Conservation (phyloP, 2,329 filamentous ascomycete species). For the Cercospora zeae-maydis region DNA sequence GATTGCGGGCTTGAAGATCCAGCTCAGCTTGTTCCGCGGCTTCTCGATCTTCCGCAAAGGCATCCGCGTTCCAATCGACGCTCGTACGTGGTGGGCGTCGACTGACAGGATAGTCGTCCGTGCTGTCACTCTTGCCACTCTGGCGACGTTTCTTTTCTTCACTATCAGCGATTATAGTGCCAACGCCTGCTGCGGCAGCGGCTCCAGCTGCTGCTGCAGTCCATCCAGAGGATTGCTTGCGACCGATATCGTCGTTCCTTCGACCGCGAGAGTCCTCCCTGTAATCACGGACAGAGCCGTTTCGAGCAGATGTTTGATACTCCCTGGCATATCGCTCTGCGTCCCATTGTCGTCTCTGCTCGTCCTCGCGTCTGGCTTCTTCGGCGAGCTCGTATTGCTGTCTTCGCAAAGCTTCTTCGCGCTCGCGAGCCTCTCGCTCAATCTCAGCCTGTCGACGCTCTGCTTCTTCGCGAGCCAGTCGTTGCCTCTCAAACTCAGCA, state of each 20-base stretch:
- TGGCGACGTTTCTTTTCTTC: conserved; percentile 25
- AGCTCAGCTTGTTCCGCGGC: conserved; percentile 11
- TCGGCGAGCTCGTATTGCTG: conserved; percentile 25
- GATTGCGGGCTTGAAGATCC: conserved; percentile 15
- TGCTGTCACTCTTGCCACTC: conserved; percentile 17
- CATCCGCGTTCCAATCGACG: conserved; percentile 15
- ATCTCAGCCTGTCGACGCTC: conserved; percentile 20
- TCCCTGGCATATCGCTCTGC: conserved; percentile 17
- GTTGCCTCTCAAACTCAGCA: conserved; percentile 20
- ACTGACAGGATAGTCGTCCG: conserved; percentile 15
- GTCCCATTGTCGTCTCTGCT: conserved; percentile 20
- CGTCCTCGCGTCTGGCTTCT: conserved; percentile 22
- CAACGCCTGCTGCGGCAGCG: conserved; percentile 33
- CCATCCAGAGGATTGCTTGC: conserved; percentile 33
- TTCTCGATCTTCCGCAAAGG: conserved; percentile 7
- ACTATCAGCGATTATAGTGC: conserved; percentile 30
- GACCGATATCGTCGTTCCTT: conserved; percentile 9
- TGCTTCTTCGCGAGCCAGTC: conserved; percentile 21
- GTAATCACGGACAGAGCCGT: neutral
- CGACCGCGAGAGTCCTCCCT: conserved; percentile 9
- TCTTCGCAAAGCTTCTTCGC: conserved; percentile 32
- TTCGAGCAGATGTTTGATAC: conserved; percentile 8
- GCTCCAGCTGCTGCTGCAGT: conserved; percentile 38
- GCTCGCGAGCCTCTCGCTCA: conserved; percentile 26
- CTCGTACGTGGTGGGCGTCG: conserved; percentile 12